These are phyloP conservation scores for Agaricus subrufescens DNA, from an alignment of 768 basidiomycete genomes.

Conservation along the genomic window DNA sequence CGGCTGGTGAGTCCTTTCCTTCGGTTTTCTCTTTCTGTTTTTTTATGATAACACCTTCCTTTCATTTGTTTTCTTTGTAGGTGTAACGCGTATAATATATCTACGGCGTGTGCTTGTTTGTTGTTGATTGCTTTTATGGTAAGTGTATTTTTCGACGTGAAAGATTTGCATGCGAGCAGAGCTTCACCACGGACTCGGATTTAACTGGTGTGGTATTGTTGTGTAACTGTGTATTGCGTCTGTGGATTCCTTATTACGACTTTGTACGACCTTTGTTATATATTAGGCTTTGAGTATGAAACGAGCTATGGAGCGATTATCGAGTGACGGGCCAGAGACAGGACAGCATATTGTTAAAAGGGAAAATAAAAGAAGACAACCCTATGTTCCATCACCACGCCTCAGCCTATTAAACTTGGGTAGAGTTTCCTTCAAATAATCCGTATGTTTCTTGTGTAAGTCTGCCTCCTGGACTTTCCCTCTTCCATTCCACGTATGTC, in stretches of 20 bases:
- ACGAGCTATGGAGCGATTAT: no score
- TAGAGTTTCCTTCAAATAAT: conserved; percentile 88
- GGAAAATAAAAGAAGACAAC: no score
- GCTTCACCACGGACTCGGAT: conserved; percentile 54
- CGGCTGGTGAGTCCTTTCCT: conserved; percentile 50
- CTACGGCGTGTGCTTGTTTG: conserved; percentile 57
- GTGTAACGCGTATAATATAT: conserved; percentile 71
- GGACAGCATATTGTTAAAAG: no score
- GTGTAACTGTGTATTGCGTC: no score
- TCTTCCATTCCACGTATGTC: conserved; percentile 80
- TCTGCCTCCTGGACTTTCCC: conserved; percentile 82
- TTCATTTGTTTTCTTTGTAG: conserved; percentile 24
- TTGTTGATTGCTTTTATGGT: conserved; percentile 50
- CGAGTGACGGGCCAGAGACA: no score
- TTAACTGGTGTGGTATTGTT: not conserved
- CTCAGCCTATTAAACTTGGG: conserved; percentile 83
- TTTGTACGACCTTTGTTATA: not conserved
- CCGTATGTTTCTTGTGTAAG: conserved; percentile 80
- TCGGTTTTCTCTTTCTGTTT: not conserved
- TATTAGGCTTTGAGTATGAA: no score
- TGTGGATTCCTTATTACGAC: no score
- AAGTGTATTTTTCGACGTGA: conserved; percentile 60
- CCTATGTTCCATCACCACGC: conserved; percentile 41
- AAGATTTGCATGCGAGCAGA: conserved; percentile 59
- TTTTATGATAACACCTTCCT: not conserved